phyloP scores from a whole-genome alignment of 139 green algal species.

The Chlamydomonas sphaeroides region DNA sequence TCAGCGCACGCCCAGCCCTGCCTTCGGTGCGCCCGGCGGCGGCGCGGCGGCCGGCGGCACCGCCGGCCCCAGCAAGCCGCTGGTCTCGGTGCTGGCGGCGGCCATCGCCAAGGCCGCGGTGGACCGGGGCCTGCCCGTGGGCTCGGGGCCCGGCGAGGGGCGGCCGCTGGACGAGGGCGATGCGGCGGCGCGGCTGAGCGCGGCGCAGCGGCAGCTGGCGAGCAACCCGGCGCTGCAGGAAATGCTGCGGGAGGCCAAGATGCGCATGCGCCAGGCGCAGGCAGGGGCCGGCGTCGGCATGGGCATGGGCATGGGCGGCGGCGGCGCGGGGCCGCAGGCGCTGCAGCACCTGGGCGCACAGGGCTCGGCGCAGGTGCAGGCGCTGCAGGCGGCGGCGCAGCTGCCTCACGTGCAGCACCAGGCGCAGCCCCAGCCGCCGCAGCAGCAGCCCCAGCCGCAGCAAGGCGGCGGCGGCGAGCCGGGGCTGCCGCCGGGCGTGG shows the following conservation, averaged over 20 bases:
- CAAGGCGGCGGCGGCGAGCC: not conserved
- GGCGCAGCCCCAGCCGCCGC: too few relatives aligned
- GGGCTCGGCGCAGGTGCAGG: too few relatives aligned
- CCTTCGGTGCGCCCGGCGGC: too few relatives aligned
- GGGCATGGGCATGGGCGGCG: too few relatives aligned
- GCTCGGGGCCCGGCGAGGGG: not conserved
- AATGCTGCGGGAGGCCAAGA: conserved; percentile 22
- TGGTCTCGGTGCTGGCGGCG: not conserved
- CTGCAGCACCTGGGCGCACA: too few relatives aligned
- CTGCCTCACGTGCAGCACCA: not conserved
- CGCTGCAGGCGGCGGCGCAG: too few relatives aligned
- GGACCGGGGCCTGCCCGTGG: conserved; percentile 3
- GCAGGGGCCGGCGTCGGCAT: too few relatives aligned
- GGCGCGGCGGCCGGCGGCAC: too few relatives aligned
- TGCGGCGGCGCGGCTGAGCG: conserved; percentile 15
- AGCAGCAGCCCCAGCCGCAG: too few relatives aligned
- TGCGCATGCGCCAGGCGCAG: not conserved
- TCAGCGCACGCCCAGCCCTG: too few relatives aligned
- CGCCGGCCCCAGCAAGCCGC: conserved; percentile 8
- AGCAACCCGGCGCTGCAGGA: conserved; percentile 28
- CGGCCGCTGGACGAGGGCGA: not conserved
- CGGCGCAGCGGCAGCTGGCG: conserved; percentile 3
- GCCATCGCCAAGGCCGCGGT: conserved; percentile 20
- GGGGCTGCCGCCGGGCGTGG: not conserved
- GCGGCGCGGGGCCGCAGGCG: too few relatives aligned